Evolutionary conservation across 202 grass and related monocot genomes (phyloP), one percentile per base, ranked within the genome.

Genomic region (Panicum virgatum): DNA sequence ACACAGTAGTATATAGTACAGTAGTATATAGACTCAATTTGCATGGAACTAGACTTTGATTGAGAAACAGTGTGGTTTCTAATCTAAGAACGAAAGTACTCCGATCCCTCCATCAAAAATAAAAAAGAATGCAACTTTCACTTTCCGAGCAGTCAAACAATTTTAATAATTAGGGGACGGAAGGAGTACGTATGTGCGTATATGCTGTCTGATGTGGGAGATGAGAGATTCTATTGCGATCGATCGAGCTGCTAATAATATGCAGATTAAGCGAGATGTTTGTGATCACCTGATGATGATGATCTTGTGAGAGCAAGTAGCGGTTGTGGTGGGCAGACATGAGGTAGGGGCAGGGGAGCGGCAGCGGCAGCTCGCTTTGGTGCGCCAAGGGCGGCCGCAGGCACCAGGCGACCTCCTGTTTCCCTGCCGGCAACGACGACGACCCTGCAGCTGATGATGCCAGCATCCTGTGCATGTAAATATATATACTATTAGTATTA

Each of bases 261-360:
- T 29, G 52, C 69, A 66, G 7, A 12, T 50, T 6, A 4, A 9
- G 23, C 4, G 32, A 34, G 32, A 34, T 34, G 1, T 30, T 1
- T 30, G 3, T 9, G 53, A 48, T 67, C 25, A 89, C 88, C 88
- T 89, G 73, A 2, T 44, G 44, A n/a, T n/a, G n/a, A 45, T 45
- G 43, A 47, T 74, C 78, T 62, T 82, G 88, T 53, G 84, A 66
- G 48, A 89, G 53, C 11, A 86, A 78, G 67, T 78, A 86, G 62
- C 63, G 77, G 77, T 44, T 80, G 11, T 89, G 78, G 32, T 89
- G 79, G 20, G 74, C 62, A 10, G 78, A 82, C 73, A 89, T 78
- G 51, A 89, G 83, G 79, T 86, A 83, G 26, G 88, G 79, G 61
- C 77, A 86, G 3, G 82, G 73, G 20, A 84, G 82, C 50, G 81